Evolutionary conservation across 768 basidiomycete species (phyloP), one percentile per base, ranked within the genome.

Genomic region (Gelatoporia subvermispora): DNA sequence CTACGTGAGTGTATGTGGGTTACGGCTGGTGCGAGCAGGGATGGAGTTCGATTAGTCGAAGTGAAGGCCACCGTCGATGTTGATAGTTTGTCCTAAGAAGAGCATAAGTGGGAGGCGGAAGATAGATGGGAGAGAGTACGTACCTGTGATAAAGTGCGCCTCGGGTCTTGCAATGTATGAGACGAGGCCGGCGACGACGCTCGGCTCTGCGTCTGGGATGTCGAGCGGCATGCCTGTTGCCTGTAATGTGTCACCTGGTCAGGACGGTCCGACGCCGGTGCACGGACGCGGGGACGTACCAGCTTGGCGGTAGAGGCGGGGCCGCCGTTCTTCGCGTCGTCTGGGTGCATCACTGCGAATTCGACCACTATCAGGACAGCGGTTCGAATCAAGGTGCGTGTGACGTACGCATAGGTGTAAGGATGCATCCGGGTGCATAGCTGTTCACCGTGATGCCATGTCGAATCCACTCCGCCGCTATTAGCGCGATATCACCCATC

Each of bases 401-500:
- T 20, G 5, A 42, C 45, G 38, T 17, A 51, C 45, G n/a, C 45
- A 58, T 41, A 18, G 22, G 13, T 8, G 57, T 56, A 18, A 44
- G 35, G 16, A 57, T 53, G 24, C 46, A 35, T 16, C 59, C 59
- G 20, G 59, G 57, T 9, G 57, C 50, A 35, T 58, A 60, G 17
- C 53, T 47, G 35, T 60, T 60, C 10, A 58, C 56, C 8, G 56
- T 55, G 23, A 60, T 56, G 8, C 49, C 45, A 22, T 46, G 72
- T 35, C 54, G 49, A 35, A 72, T 56, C 71, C 72, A 69, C 44
- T 71, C 62, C 20, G 43, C 7, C 11, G 62, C 71, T 8, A 21
- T 20, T 11, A 22, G 22, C 13, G 10, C 17, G 23, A 11, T 16
- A 34, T 4, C 7, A 4, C 25, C 18, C 16, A n/a, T 3, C 7